Evolutionary conservation across 352 stramenopile species (phyloP).

Genomic region (Globisporangium cylindrosporum): DNA sequence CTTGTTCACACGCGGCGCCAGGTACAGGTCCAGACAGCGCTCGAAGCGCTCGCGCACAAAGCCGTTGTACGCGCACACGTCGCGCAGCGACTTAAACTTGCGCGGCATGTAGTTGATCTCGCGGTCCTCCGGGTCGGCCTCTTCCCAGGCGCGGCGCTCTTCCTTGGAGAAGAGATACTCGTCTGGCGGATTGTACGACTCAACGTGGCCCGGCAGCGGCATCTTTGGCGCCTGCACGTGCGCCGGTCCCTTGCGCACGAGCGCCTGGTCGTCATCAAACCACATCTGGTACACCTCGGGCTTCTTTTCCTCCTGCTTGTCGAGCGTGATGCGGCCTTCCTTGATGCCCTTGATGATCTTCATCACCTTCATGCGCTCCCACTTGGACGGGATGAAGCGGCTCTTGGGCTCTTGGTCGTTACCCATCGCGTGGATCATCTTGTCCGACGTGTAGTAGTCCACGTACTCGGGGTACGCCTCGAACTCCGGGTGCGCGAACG

Average conservation of each 20-base stretch:
- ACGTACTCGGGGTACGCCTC: conserved; percentile 91
- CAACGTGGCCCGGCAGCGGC: conserved; percentile 95
- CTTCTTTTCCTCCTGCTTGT: conserved; percentile 91
- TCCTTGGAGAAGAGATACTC: conserved; percentile 98
- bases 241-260: conserved; percentile 90
- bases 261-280: conserved; percentile 88
- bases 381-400: conserved; percentile 96
- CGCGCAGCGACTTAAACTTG: conserved; percentile 96
- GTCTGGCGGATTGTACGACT: conserved; percentile 98
- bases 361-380: conserved; percentile 97
- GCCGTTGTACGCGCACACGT: conserved; percentile 95
- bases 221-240: conserved; percentile 98
- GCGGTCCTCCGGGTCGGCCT: conserved; percentile 94
- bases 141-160: conserved; percentile 94
- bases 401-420: conserved; percentile 90
- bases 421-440: conserved; percentile 85
- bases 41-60: conserved; percentile 99
- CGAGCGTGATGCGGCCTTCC: conserved; percentile 93
- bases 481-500: conserved; percentile 91
- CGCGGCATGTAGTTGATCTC: conserved; percentile 97
- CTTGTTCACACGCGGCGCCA: conserved; percentile 96
- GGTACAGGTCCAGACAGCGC: conserved; percentile 99
- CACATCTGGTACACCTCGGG: conserved; percentile 91
- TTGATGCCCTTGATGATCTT: conserved; percentile 97
- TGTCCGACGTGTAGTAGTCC: conserved; percentile 87